Evolutionary conservation across 2,329 filamentous ascomycete species (phyloP).

Genomic region (Pseudonectria buxi): DNA sequence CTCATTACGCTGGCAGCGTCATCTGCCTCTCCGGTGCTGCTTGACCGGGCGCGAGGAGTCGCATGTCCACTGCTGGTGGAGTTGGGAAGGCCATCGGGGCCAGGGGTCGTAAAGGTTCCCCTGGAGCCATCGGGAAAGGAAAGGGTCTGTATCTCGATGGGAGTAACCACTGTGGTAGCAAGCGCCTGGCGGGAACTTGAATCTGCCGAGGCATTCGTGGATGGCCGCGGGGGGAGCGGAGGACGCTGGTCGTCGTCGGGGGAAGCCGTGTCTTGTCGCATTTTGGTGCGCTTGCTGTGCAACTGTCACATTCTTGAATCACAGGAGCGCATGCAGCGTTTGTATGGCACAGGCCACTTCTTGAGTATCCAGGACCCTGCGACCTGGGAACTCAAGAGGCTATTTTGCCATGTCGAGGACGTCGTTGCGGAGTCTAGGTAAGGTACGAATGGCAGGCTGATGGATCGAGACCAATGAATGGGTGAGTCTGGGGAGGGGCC

Average conservation of each 20-base stretch:
- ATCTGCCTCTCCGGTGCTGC: slow-evolving; percentile 42
- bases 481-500: slow-evolving; percentile 14
- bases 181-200: slow-evolving; percentile 46
- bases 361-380: slow-evolving; percentile 5
- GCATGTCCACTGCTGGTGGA: slow-evolving; percentile 34
- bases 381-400: slow-evolving; percentile 11
- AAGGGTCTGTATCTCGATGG: slow-evolving; percentile 72
- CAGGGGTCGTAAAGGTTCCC: slow-evolving; percentile 51
- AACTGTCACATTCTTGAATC: slow-evolving; percentile 23
- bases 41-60: slow-evolving; percentile 28
- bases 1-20: slow-evolving; percentile 62
- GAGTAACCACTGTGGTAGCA: slow-evolving; percentile 78
- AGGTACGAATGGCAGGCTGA: background rate
- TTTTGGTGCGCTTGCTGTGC: slow-evolving; percentile 15
- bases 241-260: slow-evolving; percentile 41
- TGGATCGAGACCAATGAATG: too few relatives aligned
- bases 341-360: too few relatives aligned
- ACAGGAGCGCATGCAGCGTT: background rate
- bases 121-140: slow-evolving; percentile 63
- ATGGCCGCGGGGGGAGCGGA: slow-evolving; percentile 48
- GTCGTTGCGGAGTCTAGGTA: slow-evolving; percentile 9
- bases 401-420: slow-evolving; percentile 27
- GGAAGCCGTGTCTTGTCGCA: slow-evolving; percentile 23
- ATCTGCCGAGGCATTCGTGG: slow-evolving; percentile 30
- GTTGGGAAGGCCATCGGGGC: slow-evolving; percentile 29